These are phyloP conservation scores for Diversispora eburnea DNA, from an alignment of 192 early-diverging fungal species.

Conservation along the genomic window DNA sequence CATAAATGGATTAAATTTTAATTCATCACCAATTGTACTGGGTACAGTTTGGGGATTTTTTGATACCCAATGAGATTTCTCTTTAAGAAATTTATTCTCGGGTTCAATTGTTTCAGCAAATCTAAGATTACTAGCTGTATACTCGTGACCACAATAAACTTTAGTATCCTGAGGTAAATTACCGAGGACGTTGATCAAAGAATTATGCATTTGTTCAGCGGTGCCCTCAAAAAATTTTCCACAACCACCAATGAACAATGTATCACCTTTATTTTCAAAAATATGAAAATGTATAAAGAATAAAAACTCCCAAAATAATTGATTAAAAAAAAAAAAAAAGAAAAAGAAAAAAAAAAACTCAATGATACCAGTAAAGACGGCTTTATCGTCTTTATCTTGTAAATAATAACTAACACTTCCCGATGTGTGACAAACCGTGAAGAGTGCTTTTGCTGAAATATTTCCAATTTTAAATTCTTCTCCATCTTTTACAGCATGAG, in stretches of 20 bases:
- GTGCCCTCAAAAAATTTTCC: conserved; percentile 94
- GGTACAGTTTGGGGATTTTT: conserved; percentile 63
- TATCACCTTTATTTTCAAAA: conserved; percentile 25
- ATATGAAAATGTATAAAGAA: background rate
- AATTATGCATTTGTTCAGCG: conserved; percentile 77
- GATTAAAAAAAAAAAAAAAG: background rate
- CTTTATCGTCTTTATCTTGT: conserved; percentile 58
- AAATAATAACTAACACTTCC: conserved; percentile 85
- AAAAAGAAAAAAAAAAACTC: conserved; percentile 61
- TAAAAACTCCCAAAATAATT: background rate
- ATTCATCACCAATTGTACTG: conserved; percentile 86
- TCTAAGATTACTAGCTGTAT: conserved; percentile 68
- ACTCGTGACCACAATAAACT: conserved; percentile 94
- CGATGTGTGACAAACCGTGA: conserved; percentile 85
- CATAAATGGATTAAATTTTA: conserved; percentile 86
- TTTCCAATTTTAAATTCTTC: conserved; percentile 73
- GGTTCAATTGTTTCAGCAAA: conserved; percentile 83
- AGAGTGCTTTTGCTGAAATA: conserved; percentile 65
- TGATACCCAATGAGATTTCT: conserved; percentile 62
- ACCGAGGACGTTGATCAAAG: conserved; percentile 64
- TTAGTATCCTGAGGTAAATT: conserved; percentile 72
- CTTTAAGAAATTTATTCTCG: conserved; percentile 60
- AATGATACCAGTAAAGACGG: conserved; percentile 86
- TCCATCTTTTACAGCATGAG: conserved; percentile 64
- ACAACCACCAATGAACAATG: conserved; percentile 57